Base-by-base conservation (phyloP, 169 alveolate species). In the Cardiosporidium cionae region DNA sequence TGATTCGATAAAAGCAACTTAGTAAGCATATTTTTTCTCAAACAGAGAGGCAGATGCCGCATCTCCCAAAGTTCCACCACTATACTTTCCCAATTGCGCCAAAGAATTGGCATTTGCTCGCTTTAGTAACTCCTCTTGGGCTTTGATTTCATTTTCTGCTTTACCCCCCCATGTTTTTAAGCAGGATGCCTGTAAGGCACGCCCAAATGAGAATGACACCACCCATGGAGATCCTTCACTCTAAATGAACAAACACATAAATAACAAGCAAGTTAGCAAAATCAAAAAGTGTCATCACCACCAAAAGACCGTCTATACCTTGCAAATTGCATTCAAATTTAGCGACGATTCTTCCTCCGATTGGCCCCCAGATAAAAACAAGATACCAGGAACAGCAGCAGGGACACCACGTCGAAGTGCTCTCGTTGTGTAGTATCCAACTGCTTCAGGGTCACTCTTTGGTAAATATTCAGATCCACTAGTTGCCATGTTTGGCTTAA, bases 351-450 rank as follows among this genome's bases (percentile, higher is more conserved):
- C 97, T 76, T 94, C 97, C 87, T 97, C 99, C 31, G 97, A 89
- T 86, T 96, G 96, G 52, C 99, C 99, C 16, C 99, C 99, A n/a
- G 99, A 94, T 27, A 97, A 91, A 94, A 97, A 97, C 88, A 91
- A 87, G 58, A 97, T 92, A 23, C 99, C 99, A 28, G 97, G 97
- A 44, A 96, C 83, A 37, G 99, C 98, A 27, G 99, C 95, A 31
- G 98, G 98, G 16, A 83, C 85, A 0, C 98, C 94, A 87, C 99
- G 94, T 52, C 86, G 80, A 53, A 97, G 87, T 16, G 98, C 87
- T 58, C 96, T 88, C 31, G 94, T 95, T 22, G 99, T 96, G 82
- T 86, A 85, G 86, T 88, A 88, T 9, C 98, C 99, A 64, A 97
- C 92, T 66, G 94, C 97, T 69, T 91, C 89, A 0, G 98, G 86